A percentile compares a stretch with the other conserved stretches of the same genome.
Evolutionary conservation across 495 filamentous ascomycete species (phyloP).

Genomic region (Podospora bellae-mahoneyi): DNA sequence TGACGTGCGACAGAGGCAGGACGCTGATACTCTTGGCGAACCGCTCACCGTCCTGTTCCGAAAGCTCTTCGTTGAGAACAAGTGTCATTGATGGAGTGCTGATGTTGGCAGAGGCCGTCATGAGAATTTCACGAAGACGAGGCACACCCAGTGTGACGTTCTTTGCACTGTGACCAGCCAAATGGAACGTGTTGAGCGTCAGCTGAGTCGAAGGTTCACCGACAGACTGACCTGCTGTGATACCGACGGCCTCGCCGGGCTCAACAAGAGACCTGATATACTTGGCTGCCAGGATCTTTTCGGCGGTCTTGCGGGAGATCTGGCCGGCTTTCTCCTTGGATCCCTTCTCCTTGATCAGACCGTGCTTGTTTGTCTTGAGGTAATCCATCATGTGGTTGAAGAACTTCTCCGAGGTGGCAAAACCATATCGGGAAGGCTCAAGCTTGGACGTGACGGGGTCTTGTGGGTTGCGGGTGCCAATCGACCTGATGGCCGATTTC

Average conservation of each 20-base stretch:
- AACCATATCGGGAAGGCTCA: slow-evolving; percentile 71
- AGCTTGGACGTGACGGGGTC: slow-evolving; percentile 73
- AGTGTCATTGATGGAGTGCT: slow-evolving; percentile 92
- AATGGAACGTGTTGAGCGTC: slow-evolving; percentile 99
- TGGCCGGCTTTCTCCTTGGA: slow-evolving; percentile 19
- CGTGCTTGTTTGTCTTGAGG: slow-evolving; percentile 69
- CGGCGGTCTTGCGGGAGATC: slow-evolving; percentile 70
- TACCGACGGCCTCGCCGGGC: slow-evolving; percentile 95
- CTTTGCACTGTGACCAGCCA: slow-evolving; percentile 96
- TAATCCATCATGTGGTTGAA: slow-evolving; percentile 61
- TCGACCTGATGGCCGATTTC: slow-evolving; percentile 69
- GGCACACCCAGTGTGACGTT: slow-evolving; percentile 99
- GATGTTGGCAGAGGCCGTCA: slow-evolving; percentile 88
- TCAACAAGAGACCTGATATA: slow-evolving; percentile 93
- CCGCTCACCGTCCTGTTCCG: slow-evolving; percentile 63
- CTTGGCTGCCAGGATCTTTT: slow-evolving; percentile 80
- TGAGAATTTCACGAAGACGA: slow-evolving; percentile 93
- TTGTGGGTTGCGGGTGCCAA: slow-evolving; percentile 61
- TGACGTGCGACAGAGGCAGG: slow-evolving; percentile 78
- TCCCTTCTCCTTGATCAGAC: slow-evolving; percentile 65
- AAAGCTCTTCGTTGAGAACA: slow-evolving; percentile 67
- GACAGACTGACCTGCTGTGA: slow-evolving; percentile 93
- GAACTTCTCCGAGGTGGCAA: slow-evolving; percentile 87
- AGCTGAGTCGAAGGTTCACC: slow-evolving; percentile 98
- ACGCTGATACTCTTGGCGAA: slow-evolving; percentile 93